Evolutionary conservation across 306 rosid species (phyloP), one percentile per base, ranked within the genome.

Genomic region (Myrica gale): DNA sequence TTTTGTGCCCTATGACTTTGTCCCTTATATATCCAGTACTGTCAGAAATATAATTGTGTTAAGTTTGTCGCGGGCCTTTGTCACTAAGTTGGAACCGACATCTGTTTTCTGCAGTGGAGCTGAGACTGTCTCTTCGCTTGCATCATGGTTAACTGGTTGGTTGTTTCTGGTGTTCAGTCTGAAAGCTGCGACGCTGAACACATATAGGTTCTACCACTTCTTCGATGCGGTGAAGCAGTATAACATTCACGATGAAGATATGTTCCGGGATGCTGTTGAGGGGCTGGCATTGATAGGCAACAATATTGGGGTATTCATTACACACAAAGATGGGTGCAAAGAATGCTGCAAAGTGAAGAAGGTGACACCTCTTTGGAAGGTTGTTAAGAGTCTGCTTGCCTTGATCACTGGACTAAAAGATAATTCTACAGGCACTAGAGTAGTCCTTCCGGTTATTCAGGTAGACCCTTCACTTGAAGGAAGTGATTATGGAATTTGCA

Each of bases 61-160:
- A 62, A 39, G 57, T 32, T 53, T 46, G 17, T 4, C 17, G 6
- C 69, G 10, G 43, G 67, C 42, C 12, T 51, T 60, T 66, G 17
- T 15, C 19, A 46, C 53, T 51, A 54, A 65, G 0, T 45, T 46
- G 80, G 73, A 80, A 74, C 42, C 72, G 19, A 10, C 72, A 55
- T 16, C 19, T 76, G 73, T 54, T 54, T 76, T 63, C 48, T 50
- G 68, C 69, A 69, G 78, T 43, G 79, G 39, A 63, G 43, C 69
- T 61, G 67, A 58, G 43, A 62, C 39, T 69, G 77, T 60, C 70
- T 39, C 68, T 69, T 60, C 47, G 62, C 58, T 21, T 16, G 51
- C 43, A 70, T 74, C 68, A 61, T 61, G 68, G 20, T 61, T 32
- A 32, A 23, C n/a, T 61, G 68, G 1, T 10, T 48, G 58, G 7